Evolutionary conservation across 164 flowering plant species (phyloP), one percentile per base, ranked within the genome.

Genomic region (Nelumbo lutea): DNA sequence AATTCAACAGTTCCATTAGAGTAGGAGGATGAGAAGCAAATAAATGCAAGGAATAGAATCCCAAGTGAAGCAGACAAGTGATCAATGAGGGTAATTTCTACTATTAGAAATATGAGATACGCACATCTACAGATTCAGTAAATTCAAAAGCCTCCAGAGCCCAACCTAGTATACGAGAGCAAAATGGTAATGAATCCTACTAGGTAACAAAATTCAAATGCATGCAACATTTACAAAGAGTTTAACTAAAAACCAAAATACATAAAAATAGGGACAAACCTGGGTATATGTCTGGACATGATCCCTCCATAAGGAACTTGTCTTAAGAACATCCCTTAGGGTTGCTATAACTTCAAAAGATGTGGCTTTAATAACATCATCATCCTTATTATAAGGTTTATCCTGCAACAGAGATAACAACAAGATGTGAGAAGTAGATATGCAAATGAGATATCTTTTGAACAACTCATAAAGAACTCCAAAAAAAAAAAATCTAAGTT

Each of bases 331-430:
- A 84, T 96, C 98, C 76, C 95, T 80, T 42, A 96, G 75, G 46
- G 97, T 90, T 73, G 99, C 82, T 76, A 92, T 89, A 59, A 96
- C 96, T 81, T 93, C 99, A 86, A 87, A 88, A 45, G 99, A 87
- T 65, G 99, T 96, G 46, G 99, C 99, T 79, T 96, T 96, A 66
- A 93, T 83, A 56, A 93, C 82, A 79, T 90, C 97, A 82, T 91
- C 95, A 80, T 93, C 98, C 74, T 88, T 93, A 66, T 91, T 73
- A 78, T 80, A 96, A 52, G 95, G 95, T 57, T 81, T 78, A 67
- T 96, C 99, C 99, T 96, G 83, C 43, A 80, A 75, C 39, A 71
- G 6, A 73, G 64, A 70, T 41, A 62, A 58, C 61, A 67, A 66
- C 1, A 5, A 3, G 52, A 55, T 67, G 63, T 14, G 40, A 11